Base-by-base conservation (phyloP, 768 basidiomycete species). In the Punctularia strigosozonata region DNA sequence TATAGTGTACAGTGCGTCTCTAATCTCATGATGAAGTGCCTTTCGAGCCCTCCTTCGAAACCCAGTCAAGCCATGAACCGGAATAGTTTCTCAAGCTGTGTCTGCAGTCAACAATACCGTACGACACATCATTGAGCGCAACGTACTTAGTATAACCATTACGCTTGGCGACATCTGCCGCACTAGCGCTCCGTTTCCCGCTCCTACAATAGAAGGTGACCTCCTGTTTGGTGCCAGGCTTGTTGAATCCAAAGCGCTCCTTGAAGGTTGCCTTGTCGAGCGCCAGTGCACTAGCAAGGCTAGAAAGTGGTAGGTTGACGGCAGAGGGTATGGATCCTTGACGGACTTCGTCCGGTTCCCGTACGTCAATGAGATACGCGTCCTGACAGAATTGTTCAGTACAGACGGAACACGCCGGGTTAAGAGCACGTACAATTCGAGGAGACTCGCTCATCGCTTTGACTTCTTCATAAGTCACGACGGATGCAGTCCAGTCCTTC, bases 251-350 rank as follows among this genome's bases (percentile, higher is more conserved):
- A 47, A 76, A 72, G 44, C 69, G 73, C 25, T 65, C 61, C 36
- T 65, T 63, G 62, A 89, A 90, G 12, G 62, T 65, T 14, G 62
- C 62, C n/a, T 65, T 52, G 13, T 54, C 53, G 26, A 85, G 55
- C 46, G 75, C 66, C 20, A 97, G 57, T 13, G 85, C 74, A 26
- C 68, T 71, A 23, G 74, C 64, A 28, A 97, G 69, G n/a, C 70
- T 70, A 5, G 83, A 80, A 26, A 97, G 72, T 4, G 92, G 91
- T 15, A 97, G 59, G 57, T 90, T 87, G 51, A 95, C 87, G 14
- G 89, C 73, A 18, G 88, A 89, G 5, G 92, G 92, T 45, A 97
- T 94, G 55, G 82, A 81, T 10, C 92, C 92, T 54, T 89, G 85
- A 12, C 83, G 71, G 31, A 90, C 85, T 56, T 95, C 92, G 46